Percentiles rank a stretch among this genome's conserved stretches.
phyloP scores from a whole-genome alignment of 345 rosid genomes.

The Cardamine chenopodiifolia region DNA sequence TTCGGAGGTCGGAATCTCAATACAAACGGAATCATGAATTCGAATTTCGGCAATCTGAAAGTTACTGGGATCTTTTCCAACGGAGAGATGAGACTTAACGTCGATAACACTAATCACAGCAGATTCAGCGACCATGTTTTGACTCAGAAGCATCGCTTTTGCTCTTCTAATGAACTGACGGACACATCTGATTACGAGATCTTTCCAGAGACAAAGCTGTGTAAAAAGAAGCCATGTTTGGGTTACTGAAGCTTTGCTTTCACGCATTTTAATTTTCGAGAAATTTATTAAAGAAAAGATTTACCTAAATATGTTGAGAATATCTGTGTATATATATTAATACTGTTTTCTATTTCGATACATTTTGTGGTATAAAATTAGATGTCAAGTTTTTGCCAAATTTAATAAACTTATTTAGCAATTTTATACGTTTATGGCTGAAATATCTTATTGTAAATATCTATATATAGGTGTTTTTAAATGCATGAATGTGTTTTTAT shows the following conservation, averaged over 20 bases:
- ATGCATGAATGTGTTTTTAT: conserved; percentile 1
- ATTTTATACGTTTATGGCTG: background rate
- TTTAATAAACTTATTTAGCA: background rate
- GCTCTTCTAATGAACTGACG: conserved; percentile 28
- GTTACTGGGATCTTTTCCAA: conserved; percentile 23
- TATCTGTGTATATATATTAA: conserved; percentile 1
- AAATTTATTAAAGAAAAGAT: background rate
- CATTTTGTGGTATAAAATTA: background rate
- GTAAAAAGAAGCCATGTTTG: conserved; percentile 37
- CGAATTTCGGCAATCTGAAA: conserved; percentile 36
- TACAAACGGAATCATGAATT: conserved; percentile 30
- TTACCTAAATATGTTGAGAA: background rate
- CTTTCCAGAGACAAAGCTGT: conserved; percentile 34
- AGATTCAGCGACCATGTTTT: conserved; percentile 33
- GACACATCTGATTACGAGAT: conserved; percentile 32
- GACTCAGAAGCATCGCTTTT: conserved; percentile 32
- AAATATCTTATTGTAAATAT: conserved; percentile 1
- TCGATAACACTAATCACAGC: conserved; percentile 34
- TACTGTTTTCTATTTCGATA: background rate
- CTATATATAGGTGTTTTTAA: conserved; percentile 1
- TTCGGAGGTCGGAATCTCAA: conserved; percentile 29
- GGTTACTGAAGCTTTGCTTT: conserved; percentile 37
- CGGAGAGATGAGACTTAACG: conserved; percentile 33
- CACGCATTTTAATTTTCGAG: conserved; percentile 27
- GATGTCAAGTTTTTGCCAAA: background rate